Evolutionary conservation across 2,329 filamentous ascomycete species (phyloP), one percentile per base, ranked within the genome.

Genomic region (Hymenoscyphus salicellus): DNA sequence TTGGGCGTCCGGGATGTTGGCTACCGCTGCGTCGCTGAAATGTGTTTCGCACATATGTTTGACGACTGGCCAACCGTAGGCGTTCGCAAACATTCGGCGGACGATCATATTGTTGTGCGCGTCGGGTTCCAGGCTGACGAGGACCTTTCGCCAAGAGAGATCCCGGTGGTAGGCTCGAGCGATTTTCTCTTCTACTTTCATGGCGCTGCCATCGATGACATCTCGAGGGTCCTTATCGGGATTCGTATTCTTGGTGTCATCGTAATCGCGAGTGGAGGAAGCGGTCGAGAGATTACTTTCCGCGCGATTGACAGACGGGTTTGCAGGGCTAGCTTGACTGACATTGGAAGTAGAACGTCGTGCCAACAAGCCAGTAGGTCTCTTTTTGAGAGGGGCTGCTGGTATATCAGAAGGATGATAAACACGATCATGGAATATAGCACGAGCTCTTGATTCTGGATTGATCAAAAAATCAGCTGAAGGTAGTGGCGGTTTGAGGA

Each of bases 31-130:
- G 74, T 96, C 90, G 62, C 88, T 90, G 75, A 99, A 99, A 78
- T 99, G 95, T 0, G 92, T 93, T 72, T 98, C 93, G 61, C 95
- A 94, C 23, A 98, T 80, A 78, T 99, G 95, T 78, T 97, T 93
- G 59, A 98, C 82, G 0, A 99, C 95, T 0, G 95, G 95, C 95
- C 95, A 99, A 1, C 95, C 95, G 72, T 96, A 96, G 0, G 95
- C 95, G 74, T 99, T 99, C 63, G 93, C 89, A 76, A 99, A 99
- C 89, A 93, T 96, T 63, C 95, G 89, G 17, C 95, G 89, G 28
- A 99, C 95, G 66, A 98, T 90, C 70, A 99, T 96, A 77, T 99
- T 99, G 78, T 99, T 99, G 79, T 99, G 95, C 0, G 95, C 95
- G 77, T 99, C 95, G 0, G 95, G 95, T 75, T 99, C 94, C 2